Evolutionary conservation across 768 basidiomycete species (phyloP), one percentile per base, ranked within the genome.

Genomic region (Naganishia vaughanmartiniae): DNA sequence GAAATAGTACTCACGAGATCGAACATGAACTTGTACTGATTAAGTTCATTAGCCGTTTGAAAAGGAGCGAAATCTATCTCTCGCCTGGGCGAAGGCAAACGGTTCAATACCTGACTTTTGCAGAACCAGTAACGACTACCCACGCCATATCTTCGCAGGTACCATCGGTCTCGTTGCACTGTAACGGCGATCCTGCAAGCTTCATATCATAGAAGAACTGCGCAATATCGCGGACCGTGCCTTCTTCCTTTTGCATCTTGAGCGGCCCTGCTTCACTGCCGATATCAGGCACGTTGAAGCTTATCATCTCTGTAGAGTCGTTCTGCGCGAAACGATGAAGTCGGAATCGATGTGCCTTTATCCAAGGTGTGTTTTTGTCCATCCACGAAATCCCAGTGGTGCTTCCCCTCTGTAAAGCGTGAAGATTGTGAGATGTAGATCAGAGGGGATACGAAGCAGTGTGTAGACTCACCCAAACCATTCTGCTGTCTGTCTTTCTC

Each of bases 1-100:
- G 42, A 76, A 77, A 75, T 75, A 75, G 11, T 71, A 14, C 80
- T 75, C 57, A 78, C 80, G 19, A 81, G 76, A 54, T 81, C 80
- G 11, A 79, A 74, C 71, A 76, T 70, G 74, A 81, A 83, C 70
- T 83, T 83, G 75, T 83, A 80, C 58, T 76, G 63, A 72, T 82
- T 82, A 70, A 82, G 74, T 17, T 74, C 72, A 19, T 78, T 78
- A 3, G 76, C 54, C 9, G 67, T 46, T 63, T 81, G 80, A 46
- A 63, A 70, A 4, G 73, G 74, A 4, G 78, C 80, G 72, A 77
- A 81, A 10, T 76, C 65, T 56, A 81, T 78, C 55, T 79, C 78
- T 17, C 69, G 51, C 51, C 77, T 80, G 48, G 51, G 21, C 65
- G 19, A 58, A 31, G 10, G 53, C 7, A 67, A 42, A n/a, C 26